Conservation (phyloP, 2,329 filamentous ascomycete genomes). For the Fusarium sp. region DNA sequence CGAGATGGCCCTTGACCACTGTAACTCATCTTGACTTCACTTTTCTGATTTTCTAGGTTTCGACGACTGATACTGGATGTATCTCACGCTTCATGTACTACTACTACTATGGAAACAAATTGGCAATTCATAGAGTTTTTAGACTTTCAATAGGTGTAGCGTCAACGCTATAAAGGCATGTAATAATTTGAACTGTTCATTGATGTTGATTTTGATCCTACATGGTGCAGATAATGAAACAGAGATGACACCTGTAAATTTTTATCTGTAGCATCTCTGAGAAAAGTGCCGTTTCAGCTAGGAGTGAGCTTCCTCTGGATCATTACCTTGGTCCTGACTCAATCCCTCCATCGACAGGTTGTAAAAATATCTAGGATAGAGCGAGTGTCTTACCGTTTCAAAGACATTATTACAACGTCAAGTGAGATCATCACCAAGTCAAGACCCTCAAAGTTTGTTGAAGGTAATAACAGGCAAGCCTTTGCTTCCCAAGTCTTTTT, state of each 20-base stretch:
- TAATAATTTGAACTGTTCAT: not conserved
- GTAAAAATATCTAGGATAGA: not conserved
- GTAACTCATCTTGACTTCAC: not conserved
- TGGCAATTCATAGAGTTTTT: not conserved
- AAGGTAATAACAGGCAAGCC: not conserved
- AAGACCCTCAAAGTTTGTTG: too few species aligned
- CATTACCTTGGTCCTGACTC: too few species aligned
- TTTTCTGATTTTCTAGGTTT: not conserved
- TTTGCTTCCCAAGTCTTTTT: not conserved
- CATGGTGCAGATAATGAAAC: too few species aligned
- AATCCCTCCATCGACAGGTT: not conserved
- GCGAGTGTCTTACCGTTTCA: not conserved
- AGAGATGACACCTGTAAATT: not conserved
- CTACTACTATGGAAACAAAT: not conserved
- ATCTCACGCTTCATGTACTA: not conserved
- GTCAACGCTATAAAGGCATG: not conserved
- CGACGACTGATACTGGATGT: not conserved
- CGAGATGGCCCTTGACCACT: not conserved
- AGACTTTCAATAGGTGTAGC: not conserved
- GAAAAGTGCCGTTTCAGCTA: not conserved
- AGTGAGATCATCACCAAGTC: not conserved
- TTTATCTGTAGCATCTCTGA: too few species aligned
- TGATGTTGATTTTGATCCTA: not conserved
- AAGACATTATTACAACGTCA: not conserved
- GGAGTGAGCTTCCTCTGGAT: not conserved